Evolutionary conservation across 768 basidiomycete species (phyloP).

Genomic region (Boletus subcaerulescens): DNA sequence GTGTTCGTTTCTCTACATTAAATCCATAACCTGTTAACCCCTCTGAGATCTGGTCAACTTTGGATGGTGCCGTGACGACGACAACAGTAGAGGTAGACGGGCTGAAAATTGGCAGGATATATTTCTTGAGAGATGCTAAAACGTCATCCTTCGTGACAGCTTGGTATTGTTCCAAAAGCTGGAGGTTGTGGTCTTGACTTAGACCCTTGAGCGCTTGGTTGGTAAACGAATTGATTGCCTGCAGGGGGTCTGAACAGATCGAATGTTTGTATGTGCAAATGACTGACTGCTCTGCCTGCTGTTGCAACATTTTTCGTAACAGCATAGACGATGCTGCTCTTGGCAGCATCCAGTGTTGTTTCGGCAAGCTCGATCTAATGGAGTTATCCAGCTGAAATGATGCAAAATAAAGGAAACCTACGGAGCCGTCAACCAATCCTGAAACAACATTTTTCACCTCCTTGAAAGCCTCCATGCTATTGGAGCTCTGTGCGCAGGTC

Average conservation of each 20-base stretch:
- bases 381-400: neutral
- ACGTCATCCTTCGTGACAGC: constrained; percentile 79
- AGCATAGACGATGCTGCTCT: constrained; percentile 85
- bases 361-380: constrained; percentile 74
- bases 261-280: neutral
- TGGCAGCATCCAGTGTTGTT: constrained; percentile 83
- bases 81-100: constrained; percentile 73
- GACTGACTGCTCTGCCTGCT: constrained; percentile 77
- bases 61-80: constrained; percentile 80
- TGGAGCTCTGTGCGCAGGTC: constrained; percentile 60
- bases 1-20: constrained; percentile 65
- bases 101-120: constrained; percentile 85
- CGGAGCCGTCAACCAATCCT: constrained; percentile 79
- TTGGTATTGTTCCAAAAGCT: constrained; percentile 78
- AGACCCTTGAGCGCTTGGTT: constrained; percentile 92
- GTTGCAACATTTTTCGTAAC: constrained; percentile 83
- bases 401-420: constrained; percentile 34
- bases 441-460: constrained; percentile 77
- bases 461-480: constrained; percentile 73
- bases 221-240: constrained; percentile 81
- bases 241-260: constrained; percentile 7
- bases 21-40: constrained; percentile 71
- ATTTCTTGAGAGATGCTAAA: constrained; percentile 58
- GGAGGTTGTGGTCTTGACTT: constrained; percentile 66
- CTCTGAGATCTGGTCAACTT: constrained; percentile 66